Base-by-base conservation (phyloP, 306 rosid genomes). In the Prosopis cineraria region DNA sequence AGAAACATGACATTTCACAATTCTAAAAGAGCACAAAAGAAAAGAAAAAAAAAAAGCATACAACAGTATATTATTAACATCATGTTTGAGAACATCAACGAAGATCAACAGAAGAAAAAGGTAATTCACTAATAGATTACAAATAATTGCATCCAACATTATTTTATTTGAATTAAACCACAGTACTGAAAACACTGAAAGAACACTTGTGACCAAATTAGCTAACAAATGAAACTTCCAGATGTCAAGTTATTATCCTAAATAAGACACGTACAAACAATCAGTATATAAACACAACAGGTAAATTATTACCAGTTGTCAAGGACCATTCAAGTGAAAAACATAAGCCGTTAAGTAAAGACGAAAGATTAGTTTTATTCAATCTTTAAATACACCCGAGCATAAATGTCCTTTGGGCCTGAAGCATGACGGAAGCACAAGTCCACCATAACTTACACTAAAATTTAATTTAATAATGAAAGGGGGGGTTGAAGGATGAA, bases 31-130 rank as follows among this genome's bases (percentile, higher is more conserved):
- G 30, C 22, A 37, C 5, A 50, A 4, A 78, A 27, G 19, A 41
- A 48, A 62, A 81, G 50, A 69, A 70, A 48, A 39, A 33, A 56
- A 81, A 19, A 10, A 69, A 65, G 30, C 44, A 59, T 50, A 68
- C 30, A 77, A 64, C 33, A 25, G 16, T 37, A 52, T 20, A 55
- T 60, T 29, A 60, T 8, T 34, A 58, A 16, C 27, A 20, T 50
- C 64, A 60, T 72, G 24, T 33, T 76, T 37, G 58, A 77, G 37
- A 68, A 25, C 27, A 43, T 68, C 24, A 36, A 72, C 29, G 29
- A 64, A 72, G 52, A 58, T 12, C 69, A 33, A 48, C 34, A 58
- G 29, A 40, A n/a, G n/a, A 53, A 74, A 70, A 79, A 40, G 24
- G 24, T 69, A 63, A 45, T 20, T 17, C 62, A 33, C 13, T 47